Conservation (phyloP, 805 yeast species). For the Kodamaea fukazawae region DNA sequence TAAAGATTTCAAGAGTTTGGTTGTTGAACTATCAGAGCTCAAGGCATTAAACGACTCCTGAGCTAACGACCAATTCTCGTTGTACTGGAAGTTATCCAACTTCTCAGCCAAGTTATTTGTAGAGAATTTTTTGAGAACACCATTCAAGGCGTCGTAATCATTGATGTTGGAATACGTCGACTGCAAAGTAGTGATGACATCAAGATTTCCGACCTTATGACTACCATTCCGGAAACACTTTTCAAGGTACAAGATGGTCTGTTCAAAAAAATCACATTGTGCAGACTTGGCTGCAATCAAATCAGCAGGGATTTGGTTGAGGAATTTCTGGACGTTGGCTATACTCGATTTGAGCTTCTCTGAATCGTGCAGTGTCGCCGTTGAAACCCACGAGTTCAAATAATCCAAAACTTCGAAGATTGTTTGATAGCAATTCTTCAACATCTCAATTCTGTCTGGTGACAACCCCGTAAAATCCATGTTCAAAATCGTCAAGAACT, state of each 20-base stretch:
- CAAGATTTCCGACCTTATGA: conserved; percentile 31
- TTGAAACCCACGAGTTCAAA: conserved; percentile 70
- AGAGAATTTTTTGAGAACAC: conserved; percentile 72
- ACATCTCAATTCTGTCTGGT: conserved; percentile 54
- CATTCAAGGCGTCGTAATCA: conserved; percentile 88
- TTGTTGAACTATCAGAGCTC: conserved; percentile 39
- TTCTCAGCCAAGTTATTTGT: conserved; percentile 70
- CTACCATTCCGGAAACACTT: conserved; percentile 54
- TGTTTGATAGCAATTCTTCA: conserved; percentile 66
- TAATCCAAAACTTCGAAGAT: conserved; percentile 81
- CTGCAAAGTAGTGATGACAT: conserved; percentile 54
- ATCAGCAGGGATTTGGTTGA: conserved; percentile 60
- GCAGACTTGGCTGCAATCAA: conserved; percentile 75
- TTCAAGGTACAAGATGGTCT: conserved; percentile 84
- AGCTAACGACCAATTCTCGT: conserved; percentile 83
- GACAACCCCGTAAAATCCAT: conserved; percentile 39
- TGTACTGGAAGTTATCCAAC: conserved; percentile 75
- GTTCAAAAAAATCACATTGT: conserved; percentile 80
- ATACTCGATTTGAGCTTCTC: conserved; percentile 23
- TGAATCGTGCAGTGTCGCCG: conserved; percentile 28
- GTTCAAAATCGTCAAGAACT: conserved; percentile 58
- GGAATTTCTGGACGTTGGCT: conserved; percentile 41
- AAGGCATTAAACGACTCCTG: conserved; percentile 77
- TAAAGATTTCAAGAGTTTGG: conserved; percentile 64
- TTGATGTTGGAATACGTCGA: conserved; percentile 82